phyloP scores from a whole-genome alignment of 768 basidiomycete species.

The Panus rudis region DNA sequence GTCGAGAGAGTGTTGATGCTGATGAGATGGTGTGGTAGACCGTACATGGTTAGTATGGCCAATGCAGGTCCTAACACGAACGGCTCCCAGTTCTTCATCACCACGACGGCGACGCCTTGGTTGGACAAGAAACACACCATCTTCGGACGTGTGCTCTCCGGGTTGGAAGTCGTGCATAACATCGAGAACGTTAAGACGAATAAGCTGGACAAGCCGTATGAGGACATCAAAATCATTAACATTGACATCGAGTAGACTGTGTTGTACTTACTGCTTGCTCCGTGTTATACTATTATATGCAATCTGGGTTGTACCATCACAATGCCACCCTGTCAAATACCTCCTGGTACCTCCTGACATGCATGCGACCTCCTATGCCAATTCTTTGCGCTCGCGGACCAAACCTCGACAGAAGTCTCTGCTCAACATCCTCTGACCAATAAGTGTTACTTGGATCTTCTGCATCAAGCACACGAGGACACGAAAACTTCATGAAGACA shows the following conservation, averaged over 20 bases:
- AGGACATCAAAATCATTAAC: conserved; percentile 89
- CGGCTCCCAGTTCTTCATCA: conserved; percentile 98
- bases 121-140: conserved; percentile 89
- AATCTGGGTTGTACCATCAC: conserved; percentile 18
- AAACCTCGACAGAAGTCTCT: too few relatives aligned
- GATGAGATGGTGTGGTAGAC: conserved; percentile 36
- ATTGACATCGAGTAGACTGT: conserved; percentile 56
- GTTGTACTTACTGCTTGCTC: conserved; percentile 12
- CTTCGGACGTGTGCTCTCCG: conserved; percentile 83
- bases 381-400: too few relatives aligned
- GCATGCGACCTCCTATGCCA: conserved; percentile 7
- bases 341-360: conserved; percentile 28
- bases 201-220: conserved; percentile 83
- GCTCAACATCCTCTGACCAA: too few relatives aligned
- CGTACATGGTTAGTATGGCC: conserved; percentile 95
- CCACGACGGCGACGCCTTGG: conserved; percentile 91
- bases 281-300: neutral
- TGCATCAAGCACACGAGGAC: conserved; percentile 20
- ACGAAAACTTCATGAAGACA: conserved; percentile 37
- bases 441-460: conserved; percentile 15
- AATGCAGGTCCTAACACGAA: conserved; percentile 88
- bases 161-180: conserved; percentile 82
- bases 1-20: neutral
- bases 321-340: conserved; percentile 42
- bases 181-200: conserved; percentile 89